Conservation (phyloP, 177 flowering plant genomes). For the Vitis hybrid region DNA sequence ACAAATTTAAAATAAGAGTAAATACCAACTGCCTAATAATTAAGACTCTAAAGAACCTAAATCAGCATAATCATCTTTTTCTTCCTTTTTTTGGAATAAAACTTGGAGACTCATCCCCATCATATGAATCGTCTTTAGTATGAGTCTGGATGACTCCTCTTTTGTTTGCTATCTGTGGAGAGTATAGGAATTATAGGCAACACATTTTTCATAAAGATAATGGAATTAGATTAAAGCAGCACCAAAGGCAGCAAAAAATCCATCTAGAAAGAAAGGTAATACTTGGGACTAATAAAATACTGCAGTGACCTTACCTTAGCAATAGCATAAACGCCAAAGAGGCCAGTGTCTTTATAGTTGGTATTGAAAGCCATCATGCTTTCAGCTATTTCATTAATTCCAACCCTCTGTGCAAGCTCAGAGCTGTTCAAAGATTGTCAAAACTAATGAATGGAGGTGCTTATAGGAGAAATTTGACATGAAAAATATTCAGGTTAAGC, state of each 20-base stretch:
- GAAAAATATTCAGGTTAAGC: neutral
- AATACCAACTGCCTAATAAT: too few species aligned
- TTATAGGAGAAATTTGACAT: neutral
- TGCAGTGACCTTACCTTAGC: slow-evolving; percentile 55
- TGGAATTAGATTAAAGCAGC: neutral
- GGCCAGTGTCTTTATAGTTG: slow-evolving; percentile 84
- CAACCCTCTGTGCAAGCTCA: slow-evolving; percentile 85
- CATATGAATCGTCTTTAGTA: neutral
- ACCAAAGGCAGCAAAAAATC: neutral
- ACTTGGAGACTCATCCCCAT: neutral
- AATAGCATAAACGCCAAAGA: slow-evolving; percentile 91
- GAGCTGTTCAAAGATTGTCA: slow-evolving; percentile 49
- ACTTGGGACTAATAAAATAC: neutral
- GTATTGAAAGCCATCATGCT: slow-evolving; percentile 86
- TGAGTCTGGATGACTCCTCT: neutral
- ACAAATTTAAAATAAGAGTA: too few species aligned
- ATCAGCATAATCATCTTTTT: too few species aligned
- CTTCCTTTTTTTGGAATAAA: neutral
- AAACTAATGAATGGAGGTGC: slow-evolving; percentile 6
- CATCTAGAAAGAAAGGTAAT: neutral
- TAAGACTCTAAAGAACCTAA: too few species aligned
- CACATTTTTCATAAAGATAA: neutral
- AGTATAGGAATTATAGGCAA: neutral
- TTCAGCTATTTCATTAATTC: slow-evolving; percentile 81
- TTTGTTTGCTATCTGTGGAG: neutral